Percentiles rank a stretch among this genome's conserved stretches.
Conservation (phyloP, 768 basidiomycete genomes). For the Boletus coccyginus region DNA sequence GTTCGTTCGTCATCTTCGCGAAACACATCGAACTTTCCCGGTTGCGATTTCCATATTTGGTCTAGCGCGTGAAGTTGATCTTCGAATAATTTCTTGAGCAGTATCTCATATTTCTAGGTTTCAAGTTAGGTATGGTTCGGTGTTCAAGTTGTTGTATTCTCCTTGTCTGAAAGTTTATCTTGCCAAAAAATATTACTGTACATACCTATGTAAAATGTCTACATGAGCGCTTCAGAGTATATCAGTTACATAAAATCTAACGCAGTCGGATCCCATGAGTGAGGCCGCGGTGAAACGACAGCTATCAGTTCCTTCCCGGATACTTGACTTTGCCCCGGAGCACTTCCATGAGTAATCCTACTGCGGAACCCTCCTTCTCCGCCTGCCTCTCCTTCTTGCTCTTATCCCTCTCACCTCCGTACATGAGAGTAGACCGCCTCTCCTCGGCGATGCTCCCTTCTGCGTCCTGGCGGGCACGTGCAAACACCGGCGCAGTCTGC, state of each 20-base stretch:
- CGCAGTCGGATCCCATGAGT: background rate
- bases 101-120: background rate
- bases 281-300: too few relatives aligned
- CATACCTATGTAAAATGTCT: background rate
- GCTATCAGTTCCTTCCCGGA: constrained; percentile 15
- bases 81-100: background rate
- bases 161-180: background rate
- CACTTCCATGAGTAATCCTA: constrained; percentile 30
- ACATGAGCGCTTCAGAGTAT: background rate
- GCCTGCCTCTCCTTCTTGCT: constrained; percentile 17
- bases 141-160: background rate
- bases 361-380: constrained; percentile 27
- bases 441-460: constrained; percentile 16
- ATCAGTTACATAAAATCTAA: background rate
- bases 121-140: background rate
- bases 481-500: constrained; percentile 69
- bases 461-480: constrained; percentile 39
- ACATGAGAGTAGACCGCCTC: constrained; percentile 63
- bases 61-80: background rate
- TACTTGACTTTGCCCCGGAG: constrained; percentile 26
- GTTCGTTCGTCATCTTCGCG: background rate
- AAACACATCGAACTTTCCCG: background rate
- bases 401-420: constrained; percentile 37
- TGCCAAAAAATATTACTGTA: background rate
- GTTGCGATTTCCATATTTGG: background rate